A percentile compares a stretch with the other conserved stretches of the same genome.
These are phyloP conservation scores for Flammula alnicola DNA, from an alignment of 1,284 basidiomycete genomes.

Conservation along the genomic window DNA sequence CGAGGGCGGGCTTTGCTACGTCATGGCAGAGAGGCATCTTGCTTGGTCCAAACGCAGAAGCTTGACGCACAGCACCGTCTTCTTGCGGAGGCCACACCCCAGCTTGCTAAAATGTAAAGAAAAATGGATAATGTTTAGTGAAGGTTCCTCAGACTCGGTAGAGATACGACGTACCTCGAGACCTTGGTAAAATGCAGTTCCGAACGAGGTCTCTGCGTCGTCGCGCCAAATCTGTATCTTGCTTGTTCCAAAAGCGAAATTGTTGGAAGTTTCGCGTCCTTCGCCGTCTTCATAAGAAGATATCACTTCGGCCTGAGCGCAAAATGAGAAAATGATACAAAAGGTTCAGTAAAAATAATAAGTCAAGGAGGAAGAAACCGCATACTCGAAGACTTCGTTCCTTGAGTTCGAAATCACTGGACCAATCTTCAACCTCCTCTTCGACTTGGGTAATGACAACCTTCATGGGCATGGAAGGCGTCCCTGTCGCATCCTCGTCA, in stretches of 20 bases:
- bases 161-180: background rate
- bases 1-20: background rate
- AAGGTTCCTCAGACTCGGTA: too few relatives aligned
- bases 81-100: background rate
- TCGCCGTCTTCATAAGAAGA: background rate
- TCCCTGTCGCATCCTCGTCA: too few relatives aligned
- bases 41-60: constrained; percentile 3
- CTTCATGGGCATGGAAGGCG: constrained; percentile 14
- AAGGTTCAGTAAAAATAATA: background rate
- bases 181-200: constrained; percentile 1
- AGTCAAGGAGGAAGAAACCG: background rate
- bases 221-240: background rate
- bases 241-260: background rate
- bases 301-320: background rate
- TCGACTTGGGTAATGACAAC: constrained; percentile 5
- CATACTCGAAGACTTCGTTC: background rate
- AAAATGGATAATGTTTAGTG: too few relatives aligned
- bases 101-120: background rate
- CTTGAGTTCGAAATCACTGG: background rate
- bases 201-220: background rate
- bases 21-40: background rate
- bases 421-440: constrained; percentile 10
- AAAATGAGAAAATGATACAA: background rate
- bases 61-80: background rate
- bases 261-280: background rate